phyloP scores from a whole-genome alignment of 2,329 filamentous ascomycete genomes.

The Colletotrichum endophyticum region DNA sequence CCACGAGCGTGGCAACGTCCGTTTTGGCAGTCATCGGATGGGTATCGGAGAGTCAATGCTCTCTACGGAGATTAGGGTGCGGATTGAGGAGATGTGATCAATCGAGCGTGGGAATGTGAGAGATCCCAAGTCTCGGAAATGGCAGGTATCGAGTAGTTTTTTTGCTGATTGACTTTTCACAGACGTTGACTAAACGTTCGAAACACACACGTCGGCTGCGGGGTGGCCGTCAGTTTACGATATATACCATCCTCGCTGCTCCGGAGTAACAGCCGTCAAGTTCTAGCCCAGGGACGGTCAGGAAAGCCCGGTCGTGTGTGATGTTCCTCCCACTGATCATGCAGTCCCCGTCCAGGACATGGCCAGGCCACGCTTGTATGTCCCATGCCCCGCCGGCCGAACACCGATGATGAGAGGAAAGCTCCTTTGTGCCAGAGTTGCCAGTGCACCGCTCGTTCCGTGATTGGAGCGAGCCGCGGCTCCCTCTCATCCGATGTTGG shows the following conservation, averaged over 20 bases:
- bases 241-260: constrained; percentile 14
- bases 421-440: background rate
- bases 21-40: constrained; percentile 23
- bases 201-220: background rate
- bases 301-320: constrained; percentile 8
- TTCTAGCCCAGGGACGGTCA: background rate
- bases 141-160: background rate
- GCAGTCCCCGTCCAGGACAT: background rate
- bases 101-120: background rate
- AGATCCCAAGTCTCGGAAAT: background rate
- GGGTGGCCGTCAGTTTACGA: constrained; percentile 8
- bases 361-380: background rate
- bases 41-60: background rate
- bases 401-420: background rate
- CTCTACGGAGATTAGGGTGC: background rate
- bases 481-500: constrained; percentile 10
- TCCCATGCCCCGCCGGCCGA: background rate
- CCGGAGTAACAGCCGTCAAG: background rate
- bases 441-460: background rate
- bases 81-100: background rate
- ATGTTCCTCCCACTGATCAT: constrained; percentile 4
- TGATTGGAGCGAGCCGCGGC: constrained; percentile 8
- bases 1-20: constrained; percentile 43
- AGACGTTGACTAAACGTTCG: background rate
- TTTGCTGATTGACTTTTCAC: background rate